A percentile compares a stretch with the other conserved stretches of the same genome.
Conservation (phyloP, 768 basidiomycete genomes). For the Podaxis sp. region DNA sequence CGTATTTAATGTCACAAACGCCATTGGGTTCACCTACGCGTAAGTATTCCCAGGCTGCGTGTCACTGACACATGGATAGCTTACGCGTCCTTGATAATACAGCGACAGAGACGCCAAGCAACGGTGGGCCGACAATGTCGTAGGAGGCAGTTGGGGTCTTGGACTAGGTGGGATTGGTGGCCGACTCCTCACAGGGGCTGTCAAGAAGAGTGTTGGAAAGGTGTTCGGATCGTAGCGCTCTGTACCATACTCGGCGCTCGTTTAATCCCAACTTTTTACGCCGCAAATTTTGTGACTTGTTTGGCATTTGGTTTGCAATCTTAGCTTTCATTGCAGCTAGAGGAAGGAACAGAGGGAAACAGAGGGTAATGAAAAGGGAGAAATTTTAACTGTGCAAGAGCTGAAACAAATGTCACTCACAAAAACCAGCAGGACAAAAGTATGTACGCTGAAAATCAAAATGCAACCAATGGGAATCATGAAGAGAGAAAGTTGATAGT, state of each 20-base stretch:
- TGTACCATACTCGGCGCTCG: not conserved
- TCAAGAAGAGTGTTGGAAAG: conserved; percentile 78
- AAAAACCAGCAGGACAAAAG: not conserved
- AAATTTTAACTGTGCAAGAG: not conserved
- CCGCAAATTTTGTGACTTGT: not conserved
- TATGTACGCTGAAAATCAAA: conserved; percentile 4
- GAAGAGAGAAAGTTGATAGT: not conserved
- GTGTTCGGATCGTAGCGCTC: conserved; percentile 55
- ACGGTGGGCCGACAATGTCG: conserved; percentile 80
- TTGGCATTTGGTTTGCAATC: not conserved
- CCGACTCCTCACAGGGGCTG: conserved; percentile 76
- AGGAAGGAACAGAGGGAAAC: not conserved
- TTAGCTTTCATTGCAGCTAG: not conserved
- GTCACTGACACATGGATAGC: not conserved
- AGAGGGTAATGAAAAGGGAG: not conserved
- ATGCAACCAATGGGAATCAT: not conserved
- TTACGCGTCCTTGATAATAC: conserved; percentile 17
- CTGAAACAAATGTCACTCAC: not conserved
- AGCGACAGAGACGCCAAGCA: conserved; percentile 93
- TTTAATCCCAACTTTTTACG: not conserved
- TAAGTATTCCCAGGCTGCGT: conserved; percentile 35
- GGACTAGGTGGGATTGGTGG: conserved; percentile 84
- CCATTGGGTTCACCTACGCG: conserved; percentile 97
- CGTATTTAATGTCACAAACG: conserved; percentile 95
- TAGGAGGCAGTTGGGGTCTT: conserved; percentile 68